Conservation (phyloP, 108 stramenopile species). For the Conticribra weissflogii region DNA sequence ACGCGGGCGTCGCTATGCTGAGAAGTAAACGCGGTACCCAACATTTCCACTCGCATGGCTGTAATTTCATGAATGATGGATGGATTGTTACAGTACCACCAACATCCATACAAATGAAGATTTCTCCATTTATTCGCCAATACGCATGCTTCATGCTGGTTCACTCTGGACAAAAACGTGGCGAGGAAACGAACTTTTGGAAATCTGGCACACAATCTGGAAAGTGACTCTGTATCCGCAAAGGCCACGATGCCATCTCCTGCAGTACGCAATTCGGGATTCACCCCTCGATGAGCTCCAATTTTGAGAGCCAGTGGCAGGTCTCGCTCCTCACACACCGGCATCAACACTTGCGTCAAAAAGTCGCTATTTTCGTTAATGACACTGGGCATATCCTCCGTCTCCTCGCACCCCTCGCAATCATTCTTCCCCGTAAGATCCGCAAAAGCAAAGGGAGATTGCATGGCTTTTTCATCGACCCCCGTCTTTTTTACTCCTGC, state of each 20-base stretch:
- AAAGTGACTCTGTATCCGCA: slow-evolving; percentile 67
- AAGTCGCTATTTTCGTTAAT: slow-evolving; percentile 82
- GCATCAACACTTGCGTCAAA: slow-evolving; percentile 77
- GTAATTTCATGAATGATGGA: slow-evolving; percentile 87
- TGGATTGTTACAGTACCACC: slow-evolving; percentile 95
- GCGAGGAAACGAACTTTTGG: slow-evolving; percentile 88
- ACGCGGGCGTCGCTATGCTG: slow-evolving; percentile 91
- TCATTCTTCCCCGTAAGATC: slow-evolving; percentile 22
- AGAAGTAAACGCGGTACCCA: slow-evolving; percentile 89
- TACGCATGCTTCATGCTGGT: slow-evolving; percentile 91
- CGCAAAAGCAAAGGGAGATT: slow-evolving; percentile 71
- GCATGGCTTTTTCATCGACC: slow-evolving; percentile 64
- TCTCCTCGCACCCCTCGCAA: slow-evolving; percentile 52
- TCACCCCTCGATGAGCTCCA: slow-evolving; percentile 82
- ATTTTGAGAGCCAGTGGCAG: slow-evolving; percentile 89
- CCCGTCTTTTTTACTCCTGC: slow-evolving; percentile 48
- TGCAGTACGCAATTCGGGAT: slow-evolving; percentile 65
- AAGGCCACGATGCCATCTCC: slow-evolving; percentile 90
- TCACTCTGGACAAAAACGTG: slow-evolving; percentile 83
- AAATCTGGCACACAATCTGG: slow-evolving; percentile 64
- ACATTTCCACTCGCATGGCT: slow-evolving; percentile 85
- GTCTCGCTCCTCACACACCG: slow-evolving; percentile 79
- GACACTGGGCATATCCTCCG: slow-evolving; percentile 61
- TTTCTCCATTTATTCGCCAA: slow-evolving; percentile 89
- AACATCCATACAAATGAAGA: slow-evolving; percentile 90